Evolutionary conservation across 108 stramenopile genomes (phyloP), one percentile per base, ranked within the genome.

Genomic region (Mayamaea pseudoterrestris): DNA sequence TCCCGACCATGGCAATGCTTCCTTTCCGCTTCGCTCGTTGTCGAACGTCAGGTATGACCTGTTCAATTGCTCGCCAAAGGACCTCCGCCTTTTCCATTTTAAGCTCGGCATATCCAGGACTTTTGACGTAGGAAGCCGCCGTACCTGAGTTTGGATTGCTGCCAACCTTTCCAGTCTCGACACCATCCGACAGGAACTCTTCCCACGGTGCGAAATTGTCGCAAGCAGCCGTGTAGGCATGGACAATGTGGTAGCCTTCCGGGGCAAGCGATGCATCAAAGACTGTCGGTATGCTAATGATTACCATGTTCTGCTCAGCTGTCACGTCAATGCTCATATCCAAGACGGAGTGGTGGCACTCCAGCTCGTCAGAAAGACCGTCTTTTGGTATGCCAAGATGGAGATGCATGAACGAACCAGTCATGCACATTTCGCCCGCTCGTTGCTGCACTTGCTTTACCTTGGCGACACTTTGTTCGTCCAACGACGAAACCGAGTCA

Each of bases 361-460:
- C 88, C 21, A 90, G 37, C 46, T 76, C 72, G 2, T 49, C 49
- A 8, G 73, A 73, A 23, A 91, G 44, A 0, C 82, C 84, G 29
- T 69, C 69, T 8, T 71, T 65, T 1, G 83, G 83, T 41, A 94
- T 78, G 17, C 90, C 93, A 1, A 92, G 58, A 60, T 91, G 87
- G 30, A 90, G 50, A 65, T 94, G 93, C 84, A 91, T 87, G 57
- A 94, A 94, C 8, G 73, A 76, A 21, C 78, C 66, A 7, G 80
- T 78, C 76, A 78, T 76, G 46, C 58, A 41, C 76, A 78, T 81
- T 12, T 50, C 47, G 48, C 77, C 57, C 9, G 78, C 75, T 48
- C 76, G 69, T 42, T 66, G 12, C 40, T 65, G 47, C 7, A 85
- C 48, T 21, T 60, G 39, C 30, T 61, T 36, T 18, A 75, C 73